A percentile compares a stretch with the other conserved stretches of the same genome.
These are phyloP conservation scores for Aspergillus persii DNA, from an alignment of 2,329 filamentous ascomycete species.

Conservation along the genomic window DNA sequence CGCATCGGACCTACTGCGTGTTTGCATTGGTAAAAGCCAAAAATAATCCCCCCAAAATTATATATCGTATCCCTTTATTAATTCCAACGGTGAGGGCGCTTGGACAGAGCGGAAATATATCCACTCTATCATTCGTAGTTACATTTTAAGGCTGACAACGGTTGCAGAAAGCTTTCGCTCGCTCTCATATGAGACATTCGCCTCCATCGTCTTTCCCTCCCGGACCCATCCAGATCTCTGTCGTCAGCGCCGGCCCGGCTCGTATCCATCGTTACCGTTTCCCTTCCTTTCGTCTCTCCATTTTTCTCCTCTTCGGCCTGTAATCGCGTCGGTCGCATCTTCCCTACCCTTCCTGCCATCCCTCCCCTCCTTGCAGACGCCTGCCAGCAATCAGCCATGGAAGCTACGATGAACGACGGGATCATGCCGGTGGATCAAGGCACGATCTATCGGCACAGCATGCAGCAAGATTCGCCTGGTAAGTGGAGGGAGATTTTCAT, in stretches of 20 bases:
- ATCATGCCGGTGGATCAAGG: slow-evolving; percentile 27
- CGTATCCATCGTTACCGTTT: background rate
- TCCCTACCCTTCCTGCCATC: background rate
- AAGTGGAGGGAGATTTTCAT: background rate
- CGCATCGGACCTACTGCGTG: slow-evolving; percentile 14
- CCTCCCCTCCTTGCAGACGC: background rate
- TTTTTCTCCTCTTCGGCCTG: background rate
- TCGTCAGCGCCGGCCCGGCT: background rate
- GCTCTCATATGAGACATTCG: background rate
- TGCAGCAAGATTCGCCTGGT: slow-evolving; percentile 9
- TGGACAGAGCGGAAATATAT: slow-evolving; percentile 16
- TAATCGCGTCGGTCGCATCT: slow-evolving; percentile 21
- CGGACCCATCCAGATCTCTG: slow-evolving; percentile 1
- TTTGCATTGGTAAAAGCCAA: background rate
- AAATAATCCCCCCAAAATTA: background rate
- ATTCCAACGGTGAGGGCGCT: slow-evolving; percentile 15
- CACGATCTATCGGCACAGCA: slow-evolving; percentile 14
- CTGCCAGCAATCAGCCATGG: slow-evolving; percentile 19
- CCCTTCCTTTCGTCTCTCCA: background rate
- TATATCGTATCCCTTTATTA: slow-evolving; percentile 6
- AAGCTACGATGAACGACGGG: slow-evolving; percentile 24
- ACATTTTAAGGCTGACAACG: slow-evolving; percentile 19
- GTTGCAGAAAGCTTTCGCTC: slow-evolving; percentile 8
- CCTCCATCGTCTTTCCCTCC: slow-evolving; percentile 1
- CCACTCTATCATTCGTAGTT: slow-evolving; percentile 5